Percentiles rank a stretch among this genome's conserved stretches.
Conservation (phyloP, 768 basidiomycete species). For the Suillus sp. region DNA sequence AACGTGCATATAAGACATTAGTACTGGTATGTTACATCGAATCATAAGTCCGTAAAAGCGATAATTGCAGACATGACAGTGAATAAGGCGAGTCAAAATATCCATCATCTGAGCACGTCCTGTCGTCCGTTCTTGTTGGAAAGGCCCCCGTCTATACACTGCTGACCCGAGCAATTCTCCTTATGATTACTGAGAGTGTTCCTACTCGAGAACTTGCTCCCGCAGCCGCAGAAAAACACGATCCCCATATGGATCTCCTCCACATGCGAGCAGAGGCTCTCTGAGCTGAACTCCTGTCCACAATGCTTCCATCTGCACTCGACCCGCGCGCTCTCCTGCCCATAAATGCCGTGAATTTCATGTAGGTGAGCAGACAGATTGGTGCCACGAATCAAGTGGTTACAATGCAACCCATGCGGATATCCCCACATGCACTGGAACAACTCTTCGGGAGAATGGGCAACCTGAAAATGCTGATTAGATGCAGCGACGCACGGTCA, state of each 20-base stretch:
- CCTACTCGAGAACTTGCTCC: neutral
- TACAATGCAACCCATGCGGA: neutral
- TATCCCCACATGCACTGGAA: slow-evolving; percentile 7
- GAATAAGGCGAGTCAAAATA: neutral
- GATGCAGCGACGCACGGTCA: neutral
- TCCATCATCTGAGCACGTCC: neutral
- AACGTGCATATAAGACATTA: neutral
- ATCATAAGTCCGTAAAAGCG: neutral
- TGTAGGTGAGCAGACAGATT: neutral
- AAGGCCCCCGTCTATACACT: neutral
- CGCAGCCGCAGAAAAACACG: neutral
- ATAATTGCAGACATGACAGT: neutral
- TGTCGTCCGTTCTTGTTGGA: neutral
- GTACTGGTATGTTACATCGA: neutral
- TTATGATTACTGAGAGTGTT: neutral
- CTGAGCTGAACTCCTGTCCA: neutral
- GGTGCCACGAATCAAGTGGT: neutral
- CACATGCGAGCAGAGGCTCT: neutral
- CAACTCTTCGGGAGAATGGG: neutral
- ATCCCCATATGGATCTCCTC: neutral
- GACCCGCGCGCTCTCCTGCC: neutral
- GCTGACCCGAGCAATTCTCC: neutral
- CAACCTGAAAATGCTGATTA: neutral
- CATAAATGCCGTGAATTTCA: neutral
- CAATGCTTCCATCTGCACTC: neutral